phyloP scores from a whole-genome alignment of 352 stramenopile genomes.

The Pythium aquatile region DNA sequence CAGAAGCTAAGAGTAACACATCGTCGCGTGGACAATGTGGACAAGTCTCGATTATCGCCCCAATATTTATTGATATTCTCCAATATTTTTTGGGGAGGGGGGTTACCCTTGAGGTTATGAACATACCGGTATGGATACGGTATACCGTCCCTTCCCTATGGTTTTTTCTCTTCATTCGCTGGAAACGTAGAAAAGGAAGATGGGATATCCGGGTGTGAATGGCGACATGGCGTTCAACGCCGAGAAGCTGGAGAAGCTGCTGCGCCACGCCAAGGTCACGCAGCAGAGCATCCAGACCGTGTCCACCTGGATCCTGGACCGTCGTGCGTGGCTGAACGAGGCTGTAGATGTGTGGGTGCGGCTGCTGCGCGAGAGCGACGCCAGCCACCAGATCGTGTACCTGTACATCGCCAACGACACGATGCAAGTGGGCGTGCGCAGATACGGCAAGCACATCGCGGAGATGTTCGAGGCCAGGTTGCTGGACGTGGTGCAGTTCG shows the following conservation, averaged over 20 bases:
- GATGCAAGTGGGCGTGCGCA: constrained; percentile 82
- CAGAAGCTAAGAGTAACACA: too few species aligned
- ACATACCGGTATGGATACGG: constrained; percentile 1
- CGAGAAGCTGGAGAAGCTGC: constrained; percentile 66
- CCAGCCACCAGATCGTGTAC: constrained; percentile 77
- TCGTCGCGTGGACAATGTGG: too few species aligned
- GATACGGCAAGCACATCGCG: constrained; percentile 70
- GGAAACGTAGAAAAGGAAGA: constrained; percentile 6
- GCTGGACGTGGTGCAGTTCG: constrained; percentile 51
- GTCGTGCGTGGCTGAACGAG: constrained; percentile 51
- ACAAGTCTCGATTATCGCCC: too few species aligned
- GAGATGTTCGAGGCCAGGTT: constrained; percentile 59
- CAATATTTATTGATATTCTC: not conserved
- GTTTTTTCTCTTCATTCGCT: constrained; percentile 6
- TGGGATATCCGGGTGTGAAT: constrained; percentile 20
- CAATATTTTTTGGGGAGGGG: not conserved
- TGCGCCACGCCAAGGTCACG: constrained; percentile 70
- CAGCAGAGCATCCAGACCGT: constrained; percentile 84
- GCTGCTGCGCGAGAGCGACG: constrained; percentile 44
- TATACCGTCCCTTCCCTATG: not conserved
- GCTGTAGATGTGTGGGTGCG: constrained; percentile 64
- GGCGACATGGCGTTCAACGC: constrained; percentile 21
- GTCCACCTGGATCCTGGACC: constrained; percentile 73
- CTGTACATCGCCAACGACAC: constrained; percentile 86
- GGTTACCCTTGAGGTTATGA: not conserved